phyloP scores from a whole-genome alignment of 1,284 basidiomycete genomes.

The Stygiomarasmius scandens region DNA sequence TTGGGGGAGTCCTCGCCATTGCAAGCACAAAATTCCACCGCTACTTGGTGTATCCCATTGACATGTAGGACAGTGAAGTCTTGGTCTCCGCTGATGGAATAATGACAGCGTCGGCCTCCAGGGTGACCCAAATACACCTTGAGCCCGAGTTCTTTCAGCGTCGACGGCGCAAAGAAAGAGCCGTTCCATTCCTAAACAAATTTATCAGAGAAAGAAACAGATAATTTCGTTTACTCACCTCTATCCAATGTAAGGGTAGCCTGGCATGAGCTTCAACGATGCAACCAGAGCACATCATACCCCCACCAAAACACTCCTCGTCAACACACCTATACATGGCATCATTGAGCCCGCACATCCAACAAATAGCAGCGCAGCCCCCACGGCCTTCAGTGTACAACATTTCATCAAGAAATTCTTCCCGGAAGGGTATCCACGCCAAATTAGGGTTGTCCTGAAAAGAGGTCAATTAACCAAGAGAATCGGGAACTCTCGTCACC shows the following conservation, averaged over 20 bases:
- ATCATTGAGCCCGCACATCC: background rate
- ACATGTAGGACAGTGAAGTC: conserved; percentile 11
- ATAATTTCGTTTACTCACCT: background rate
- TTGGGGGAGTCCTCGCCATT: background rate
- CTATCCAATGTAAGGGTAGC: background rate
- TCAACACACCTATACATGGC: background rate
- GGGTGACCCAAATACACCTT: conserved; percentile 11
- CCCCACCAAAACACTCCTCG: background rate
- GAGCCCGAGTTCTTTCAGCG: conserved; percentile 1
- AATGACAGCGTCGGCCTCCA: conserved; percentile 2
- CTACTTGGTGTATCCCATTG: conserved; percentile 12
- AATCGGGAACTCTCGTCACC: too few relatives aligned
- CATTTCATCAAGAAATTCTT: background rate
- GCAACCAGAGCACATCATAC: background rate
- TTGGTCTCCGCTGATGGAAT: background rate
- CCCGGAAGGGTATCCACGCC: background rate
- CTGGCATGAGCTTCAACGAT: background rate
- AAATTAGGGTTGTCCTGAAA: background rate
- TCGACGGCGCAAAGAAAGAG: background rate
- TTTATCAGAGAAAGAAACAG: background rate
- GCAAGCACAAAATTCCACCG: conserved; percentile 13
- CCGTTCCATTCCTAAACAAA: conserved; percentile 9
- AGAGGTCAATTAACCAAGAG: too few relatives aligned
- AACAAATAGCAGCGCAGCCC: background rate
- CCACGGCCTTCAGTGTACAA: background rate